phyloP scores from a whole-genome alignment of 345 rosid genomes.

The Hypericum androsaemum region DNA sequence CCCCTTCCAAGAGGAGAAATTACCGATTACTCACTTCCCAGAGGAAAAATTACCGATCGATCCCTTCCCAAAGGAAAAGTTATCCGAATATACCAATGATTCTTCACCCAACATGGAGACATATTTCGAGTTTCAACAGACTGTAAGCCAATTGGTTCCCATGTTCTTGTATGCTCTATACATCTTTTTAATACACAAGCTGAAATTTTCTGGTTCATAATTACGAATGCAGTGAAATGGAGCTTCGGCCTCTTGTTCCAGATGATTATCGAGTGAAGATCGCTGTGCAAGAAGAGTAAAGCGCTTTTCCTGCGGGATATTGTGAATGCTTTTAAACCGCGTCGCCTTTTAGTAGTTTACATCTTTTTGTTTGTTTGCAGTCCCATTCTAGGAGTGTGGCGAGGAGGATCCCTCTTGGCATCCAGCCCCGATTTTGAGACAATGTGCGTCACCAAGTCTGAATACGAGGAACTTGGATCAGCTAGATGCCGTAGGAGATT shows the following conservation, averaged over 20 bases:
- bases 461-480: conserved; percentile 93
- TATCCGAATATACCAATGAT: too few relatives aligned
- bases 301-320: conserved; percentile 12
- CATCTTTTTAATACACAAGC: conserved; percentile 3
- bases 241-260: conserved; percentile 95
- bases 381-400: conserved; percentile 88
- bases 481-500: conserved; percentile 72
- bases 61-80: too few relatives aligned
- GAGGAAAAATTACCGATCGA: too few relatives aligned
- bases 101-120: too few relatives aligned
- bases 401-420: conserved; percentile 94
- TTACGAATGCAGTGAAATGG: conserved; percentile 49
- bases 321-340: conserved; percentile 6
- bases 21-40: too few relatives aligned
- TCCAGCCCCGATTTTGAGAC: conserved; percentile 83
- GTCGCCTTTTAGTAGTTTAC: conserved; percentile 4
- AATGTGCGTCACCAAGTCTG: conserved; percentile 90
- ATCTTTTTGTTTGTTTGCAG: conserved; percentile 28
- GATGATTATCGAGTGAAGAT: conserved; percentile 69
- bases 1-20: too few relatives aligned
- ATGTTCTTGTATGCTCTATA: background rate
- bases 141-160: conserved; percentile 39
- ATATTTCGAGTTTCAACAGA: too few relatives aligned
- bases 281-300: conserved; percentile 77
- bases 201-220: background rate